phyloP scores from a whole-genome alignment of 2,329 filamentous ascomycete species.

The Amauroascus verrucosus region DNA sequence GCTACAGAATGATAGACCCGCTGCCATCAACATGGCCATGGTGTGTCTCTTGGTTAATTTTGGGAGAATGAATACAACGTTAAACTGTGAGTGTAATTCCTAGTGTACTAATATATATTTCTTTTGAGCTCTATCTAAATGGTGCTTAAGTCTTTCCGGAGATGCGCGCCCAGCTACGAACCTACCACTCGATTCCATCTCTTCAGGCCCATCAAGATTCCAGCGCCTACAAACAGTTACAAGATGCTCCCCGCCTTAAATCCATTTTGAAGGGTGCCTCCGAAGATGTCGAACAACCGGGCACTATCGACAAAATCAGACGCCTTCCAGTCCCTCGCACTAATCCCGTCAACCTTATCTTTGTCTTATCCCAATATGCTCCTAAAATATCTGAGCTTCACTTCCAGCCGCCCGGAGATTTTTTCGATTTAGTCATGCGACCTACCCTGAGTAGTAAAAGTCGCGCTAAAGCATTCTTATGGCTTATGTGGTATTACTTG shows the following conservation, averaged over 20 bases:
- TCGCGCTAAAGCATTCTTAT: slow-evolving; percentile 79
- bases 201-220: slow-evolving; percentile 90
- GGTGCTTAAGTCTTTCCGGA: slow-evolving; percentile 74
- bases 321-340: slow-evolving; percentile 60
- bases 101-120: too few species aligned
- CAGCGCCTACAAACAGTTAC: slow-evolving; percentile 93
- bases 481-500: slow-evolving; percentile 98
- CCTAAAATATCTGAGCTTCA: slow-evolving; percentile 87
- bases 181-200: slow-evolving; percentile 95
- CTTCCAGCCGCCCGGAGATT: slow-evolving; percentile 75
- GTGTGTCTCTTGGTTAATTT: slow-evolving; percentile 95
- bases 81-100: slow-evolving; percentile 80
- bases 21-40: slow-evolving; percentile 98
- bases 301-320: slow-evolving; percentile 73
- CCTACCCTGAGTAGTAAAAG: slow-evolving; percentile 70
- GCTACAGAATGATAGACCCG: slow-evolving; percentile 78
- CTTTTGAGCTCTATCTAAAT: slow-evolving; percentile 3
- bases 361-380: slow-evolving; percentile 81
- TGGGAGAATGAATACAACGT: slow-evolving; percentile 94
- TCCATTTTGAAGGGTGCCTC: slow-evolving; percentile 95
- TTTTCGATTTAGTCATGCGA: slow-evolving; percentile 94
- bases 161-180: slow-evolving; percentile 94
- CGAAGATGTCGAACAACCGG: slow-evolving; percentile 79
- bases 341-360: slow-evolving; percentile 95
- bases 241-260: slow-evolving; percentile 90